These are phyloP conservation scores for Diaporthe nobilis DNA, from an alignment of 2,329 filamentous ascomycete species.

Conservation along the genomic window DNA sequence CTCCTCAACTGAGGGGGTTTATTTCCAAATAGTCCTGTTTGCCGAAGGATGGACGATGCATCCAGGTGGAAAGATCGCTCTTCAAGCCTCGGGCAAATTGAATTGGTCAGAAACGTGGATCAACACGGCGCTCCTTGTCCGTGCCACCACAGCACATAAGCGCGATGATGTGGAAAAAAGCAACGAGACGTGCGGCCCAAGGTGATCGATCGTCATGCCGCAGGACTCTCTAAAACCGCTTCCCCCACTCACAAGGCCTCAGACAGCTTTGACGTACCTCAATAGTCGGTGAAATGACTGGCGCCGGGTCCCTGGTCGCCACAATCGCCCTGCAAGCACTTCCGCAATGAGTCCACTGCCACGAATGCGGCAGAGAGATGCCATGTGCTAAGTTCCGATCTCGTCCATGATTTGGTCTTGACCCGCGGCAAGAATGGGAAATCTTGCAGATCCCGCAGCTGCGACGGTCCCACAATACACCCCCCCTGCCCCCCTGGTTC, in stretches of 20 bases:
- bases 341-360: constrained; percentile 24
- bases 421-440: constrained; percentile 39
- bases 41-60: not conserved
- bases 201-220: constrained; percentile 15
- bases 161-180: constrained; percentile 14
- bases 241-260: constrained; percentile 31
- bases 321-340: constrained; percentile 36
- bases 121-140: constrained; percentile 13
- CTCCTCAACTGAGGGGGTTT: constrained; percentile 1
- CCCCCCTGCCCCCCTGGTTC: constrained; percentile 33
- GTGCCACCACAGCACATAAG: constrained; percentile 13
- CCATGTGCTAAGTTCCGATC: constrained; percentile 35
- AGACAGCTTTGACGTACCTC: constrained; percentile 27
- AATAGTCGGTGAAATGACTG: constrained; percentile 42
- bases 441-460: constrained; percentile 34
- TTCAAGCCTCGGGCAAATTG: not conserved
- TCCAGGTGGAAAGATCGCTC: not conserved
- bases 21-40: not conserved
- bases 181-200: constrained; percentile 22
- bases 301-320: constrained; percentile 35
- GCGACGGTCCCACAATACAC: constrained; percentile 28
- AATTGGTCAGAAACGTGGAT: constrained; percentile 20
- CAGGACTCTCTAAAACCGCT: not conserved
- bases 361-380: constrained; percentile 17
- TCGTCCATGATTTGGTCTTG: constrained; percentile 26